Conservation (phyloP, 257 asterid species). For the Fraxinus americana region DNA sequence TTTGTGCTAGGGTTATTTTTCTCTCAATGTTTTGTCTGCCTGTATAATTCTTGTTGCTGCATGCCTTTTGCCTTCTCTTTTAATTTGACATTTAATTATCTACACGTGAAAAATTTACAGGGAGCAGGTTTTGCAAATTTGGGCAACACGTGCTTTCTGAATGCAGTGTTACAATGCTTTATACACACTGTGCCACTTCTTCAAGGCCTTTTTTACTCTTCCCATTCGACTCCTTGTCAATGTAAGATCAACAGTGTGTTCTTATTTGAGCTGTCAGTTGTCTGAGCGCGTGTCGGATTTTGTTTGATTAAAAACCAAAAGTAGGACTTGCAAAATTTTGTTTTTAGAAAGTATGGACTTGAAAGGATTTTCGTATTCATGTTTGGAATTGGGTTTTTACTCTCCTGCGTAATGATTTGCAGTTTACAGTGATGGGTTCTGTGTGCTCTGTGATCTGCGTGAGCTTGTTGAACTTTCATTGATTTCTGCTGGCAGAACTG, state of each 20-base stretch:
- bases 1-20: not conserved
- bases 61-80: not conserved
- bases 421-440: slow-evolving; percentile 53
- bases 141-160: slow-evolving; percentile 92
- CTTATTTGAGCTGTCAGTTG: not conserved
- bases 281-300: not conserved
- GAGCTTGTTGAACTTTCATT: slow-evolving; percentile 49
- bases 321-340: not conserved
- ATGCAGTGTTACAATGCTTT: slow-evolving; percentile 84
- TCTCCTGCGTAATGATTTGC: slow-evolving; percentile 22
- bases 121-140: slow-evolving; percentile 86
- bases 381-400: not conserved
- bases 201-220: slow-evolving; percentile 43
- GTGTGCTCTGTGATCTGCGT: slow-evolving; percentile 55
- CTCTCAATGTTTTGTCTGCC: not conserved
- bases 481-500: slow-evolving; percentile 29
- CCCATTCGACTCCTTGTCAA: slow-evolving; percentile 35
- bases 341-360: not conserved
- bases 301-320: no score
- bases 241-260: slow-evolving; percentile 35
- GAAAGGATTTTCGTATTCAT: not conserved
- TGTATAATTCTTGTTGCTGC: not conserved
- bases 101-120: slow-evolving; percentile 35
- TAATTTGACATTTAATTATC: not conserved
- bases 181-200: slow-evolving; percentile 80